Evolutionary conservation across 257 asterid genomes (phyloP).

Genomic region (Galeopsis tetrahit): DNA sequence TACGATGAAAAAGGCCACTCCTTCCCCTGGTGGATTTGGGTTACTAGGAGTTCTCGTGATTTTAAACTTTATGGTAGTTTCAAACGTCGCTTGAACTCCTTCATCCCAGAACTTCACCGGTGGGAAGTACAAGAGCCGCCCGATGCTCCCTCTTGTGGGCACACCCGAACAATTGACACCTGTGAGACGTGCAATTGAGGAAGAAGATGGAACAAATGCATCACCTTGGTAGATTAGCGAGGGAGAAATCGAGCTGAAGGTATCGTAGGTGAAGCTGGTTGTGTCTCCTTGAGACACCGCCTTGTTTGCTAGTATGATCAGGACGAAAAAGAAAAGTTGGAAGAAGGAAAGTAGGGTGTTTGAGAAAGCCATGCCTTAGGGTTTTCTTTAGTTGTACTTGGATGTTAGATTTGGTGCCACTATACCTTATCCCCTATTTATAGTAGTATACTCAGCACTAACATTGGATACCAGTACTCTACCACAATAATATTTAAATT

Average conservation of each 20-base stretch:
- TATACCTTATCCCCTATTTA: too few species aligned
- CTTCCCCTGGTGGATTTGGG: neutral
- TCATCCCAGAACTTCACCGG: neutral
- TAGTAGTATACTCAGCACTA: too few species aligned
- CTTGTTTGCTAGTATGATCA: neutral
- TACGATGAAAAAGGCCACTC: conserved; percentile 17
- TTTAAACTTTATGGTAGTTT: neutral
- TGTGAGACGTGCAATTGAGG: conserved; percentile 12
- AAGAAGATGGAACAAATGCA: neutral
- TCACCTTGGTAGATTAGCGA: conserved; percentile 1
- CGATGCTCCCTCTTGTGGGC: neutral
- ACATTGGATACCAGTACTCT: too few species aligned
- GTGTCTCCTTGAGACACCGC: neutral
- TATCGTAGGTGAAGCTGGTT: neutral
- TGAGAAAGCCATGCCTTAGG: too few species aligned
- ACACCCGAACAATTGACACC: neutral
- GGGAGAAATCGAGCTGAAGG: neutral
- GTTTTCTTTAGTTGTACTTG: too few species aligned
- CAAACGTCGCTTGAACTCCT: neutral
- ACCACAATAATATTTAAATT: too few species aligned
- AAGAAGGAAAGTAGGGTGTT: too few species aligned
- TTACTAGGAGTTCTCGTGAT: neutral
- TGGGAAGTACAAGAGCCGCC: neutral
- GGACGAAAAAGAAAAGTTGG: too few species aligned
- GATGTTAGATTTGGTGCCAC: too few species aligned